A percentile compares a stretch with the other conserved stretches of the same genome.
phyloP scores from a whole-genome alignment of 2,329 filamentous ascomycete species.

The Sporothrix sp. region DNA sequence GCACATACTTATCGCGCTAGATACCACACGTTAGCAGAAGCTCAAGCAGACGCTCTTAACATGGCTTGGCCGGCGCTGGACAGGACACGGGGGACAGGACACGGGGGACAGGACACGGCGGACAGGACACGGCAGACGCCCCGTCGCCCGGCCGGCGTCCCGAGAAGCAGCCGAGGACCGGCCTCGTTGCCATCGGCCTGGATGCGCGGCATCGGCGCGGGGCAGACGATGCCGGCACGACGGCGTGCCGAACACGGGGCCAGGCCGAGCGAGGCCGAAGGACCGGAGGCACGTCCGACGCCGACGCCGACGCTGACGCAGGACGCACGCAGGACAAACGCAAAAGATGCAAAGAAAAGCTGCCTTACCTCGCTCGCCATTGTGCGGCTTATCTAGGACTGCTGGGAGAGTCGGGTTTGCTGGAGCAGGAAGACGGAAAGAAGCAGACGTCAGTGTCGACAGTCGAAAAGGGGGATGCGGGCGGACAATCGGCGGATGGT shows the following conservation, averaged over 20 bases:
- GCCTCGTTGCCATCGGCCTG: too few relatives aligned
- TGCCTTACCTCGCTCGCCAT: constrained; percentile 17
- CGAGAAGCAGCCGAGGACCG: too few relatives aligned
- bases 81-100: neutral
- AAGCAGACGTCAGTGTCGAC: neutral
- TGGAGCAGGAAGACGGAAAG: neutral
- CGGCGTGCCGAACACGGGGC: too few relatives aligned
- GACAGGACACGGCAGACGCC: too few relatives aligned
- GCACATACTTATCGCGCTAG: constrained; percentile 10
- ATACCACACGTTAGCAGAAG: constrained; percentile 2
- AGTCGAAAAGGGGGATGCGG: neutral
- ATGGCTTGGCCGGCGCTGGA: neutral
- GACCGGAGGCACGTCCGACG: too few relatives aligned
- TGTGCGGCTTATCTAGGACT: constrained; percentile 9
- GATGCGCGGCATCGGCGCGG: too few relatives aligned
- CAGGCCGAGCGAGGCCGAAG: neutral
- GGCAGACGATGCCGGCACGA: too few relatives aligned
- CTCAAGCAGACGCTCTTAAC: neutral
- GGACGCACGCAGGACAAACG: neutral
- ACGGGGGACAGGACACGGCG: neutral
- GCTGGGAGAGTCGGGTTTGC: neutral
- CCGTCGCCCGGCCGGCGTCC: too few relatives aligned
- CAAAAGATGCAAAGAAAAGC: neutral
- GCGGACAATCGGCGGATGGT: neutral
- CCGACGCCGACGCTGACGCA: neutral